Evolutionary conservation across 2,329 filamentous ascomycete species (phyloP).

Genomic region (Pseudocercospora cruenta): DNA sequence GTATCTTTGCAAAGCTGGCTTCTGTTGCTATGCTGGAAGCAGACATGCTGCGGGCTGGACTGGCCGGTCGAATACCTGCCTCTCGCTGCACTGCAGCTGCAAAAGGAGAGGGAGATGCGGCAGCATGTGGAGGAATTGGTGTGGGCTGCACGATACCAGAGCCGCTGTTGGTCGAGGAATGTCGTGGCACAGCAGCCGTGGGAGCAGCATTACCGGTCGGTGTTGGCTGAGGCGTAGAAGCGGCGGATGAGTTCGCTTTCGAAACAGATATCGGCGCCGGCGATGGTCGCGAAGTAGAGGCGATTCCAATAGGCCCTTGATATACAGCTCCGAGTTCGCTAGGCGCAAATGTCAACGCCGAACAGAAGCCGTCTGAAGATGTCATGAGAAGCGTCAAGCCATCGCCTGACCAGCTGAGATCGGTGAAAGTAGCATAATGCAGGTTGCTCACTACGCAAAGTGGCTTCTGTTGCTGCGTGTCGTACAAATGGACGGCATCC

Average conservation of each 20-base stretch:
- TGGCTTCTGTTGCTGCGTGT: constrained; percentile 94
- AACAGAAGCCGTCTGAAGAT: constrained; percentile 98
- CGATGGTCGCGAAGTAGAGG: constrained; percentile 44
- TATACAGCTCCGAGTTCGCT: constrained; percentile 86
- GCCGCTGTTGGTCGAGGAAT: constrained; percentile 17
- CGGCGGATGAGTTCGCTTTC: constrained; percentile 40
- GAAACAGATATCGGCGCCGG: constrained; percentile 44
- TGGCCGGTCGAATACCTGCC: constrained; percentile 62
- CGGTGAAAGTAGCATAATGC: constrained; percentile 96
- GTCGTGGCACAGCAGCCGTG: constrained; percentile 40
- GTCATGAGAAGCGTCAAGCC: constrained; percentile 84
- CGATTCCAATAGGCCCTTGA: constrained; percentile 60
- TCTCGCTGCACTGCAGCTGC: constrained; percentile 20
- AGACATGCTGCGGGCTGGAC: constrained; percentile 83
- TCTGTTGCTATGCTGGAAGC: constrained; percentile 77
- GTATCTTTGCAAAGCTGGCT: constrained; percentile 46
- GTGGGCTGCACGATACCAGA: constrained; percentile 8
- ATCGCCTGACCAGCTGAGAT: constrained; percentile 86
- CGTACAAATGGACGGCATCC: constrained; percentile 91
- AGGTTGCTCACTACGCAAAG: constrained; percentile 94
- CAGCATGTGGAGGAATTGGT: constrained; percentile 21
- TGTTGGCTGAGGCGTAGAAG: constrained; percentile 47
- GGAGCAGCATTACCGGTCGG: constrained; percentile 31
- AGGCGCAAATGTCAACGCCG: constrained; percentile 78
- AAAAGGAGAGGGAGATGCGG: constrained; percentile 62